These are phyloP conservation scores for Ustilago curta DNA, from an alignment of 1,284 basidiomycete species.

Conservation along the genomic window DNA sequence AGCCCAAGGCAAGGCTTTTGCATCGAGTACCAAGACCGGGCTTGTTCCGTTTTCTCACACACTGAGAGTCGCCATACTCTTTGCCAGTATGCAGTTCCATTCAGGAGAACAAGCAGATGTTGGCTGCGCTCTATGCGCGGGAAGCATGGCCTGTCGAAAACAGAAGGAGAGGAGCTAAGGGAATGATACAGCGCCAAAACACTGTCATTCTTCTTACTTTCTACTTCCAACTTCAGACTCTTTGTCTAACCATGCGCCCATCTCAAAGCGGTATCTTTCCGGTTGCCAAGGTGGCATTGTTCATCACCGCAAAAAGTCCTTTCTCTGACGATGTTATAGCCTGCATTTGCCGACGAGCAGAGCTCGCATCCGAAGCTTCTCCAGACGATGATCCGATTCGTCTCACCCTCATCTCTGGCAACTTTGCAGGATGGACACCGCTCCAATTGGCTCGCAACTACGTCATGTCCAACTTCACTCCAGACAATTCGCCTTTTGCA, in stretches of 20 bases:
- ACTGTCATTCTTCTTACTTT: too few relatives aligned
- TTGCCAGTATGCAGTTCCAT: too few relatives aligned
- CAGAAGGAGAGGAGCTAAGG: too few relatives aligned
- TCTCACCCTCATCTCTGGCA: constrained; percentile 5
- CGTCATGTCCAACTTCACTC: neutral
- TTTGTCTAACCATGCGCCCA: neutral
- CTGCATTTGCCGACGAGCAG: constrained; percentile 1
- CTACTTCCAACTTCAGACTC: too few relatives aligned
- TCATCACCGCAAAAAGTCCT: constrained; percentile 1
- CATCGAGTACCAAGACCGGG: too few relatives aligned
- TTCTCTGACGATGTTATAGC: constrained; percentile 1
- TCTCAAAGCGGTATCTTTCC: constrained; percentile 3
- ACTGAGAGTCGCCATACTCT: too few relatives aligned
- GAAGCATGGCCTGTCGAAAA: too few relatives aligned
- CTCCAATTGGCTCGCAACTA: constrained; percentile 7
- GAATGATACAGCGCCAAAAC: too few relatives aligned
- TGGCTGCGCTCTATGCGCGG: too few relatives aligned
- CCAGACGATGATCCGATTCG: constrained; percentile 5
- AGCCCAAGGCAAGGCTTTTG: too few relatives aligned
- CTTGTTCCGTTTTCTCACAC: too few relatives aligned
- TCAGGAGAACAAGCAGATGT: too few relatives aligned
- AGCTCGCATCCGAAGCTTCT: constrained; percentile 2
- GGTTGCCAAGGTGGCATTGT: neutral
- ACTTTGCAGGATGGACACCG: constrained; percentile 10
- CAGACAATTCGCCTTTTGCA: constrained; percentile 4